Evolutionary conservation across 768 basidiomycete genomes (phyloP), one percentile per base, ranked within the genome.

Genomic region (Mycena venus): DNA sequence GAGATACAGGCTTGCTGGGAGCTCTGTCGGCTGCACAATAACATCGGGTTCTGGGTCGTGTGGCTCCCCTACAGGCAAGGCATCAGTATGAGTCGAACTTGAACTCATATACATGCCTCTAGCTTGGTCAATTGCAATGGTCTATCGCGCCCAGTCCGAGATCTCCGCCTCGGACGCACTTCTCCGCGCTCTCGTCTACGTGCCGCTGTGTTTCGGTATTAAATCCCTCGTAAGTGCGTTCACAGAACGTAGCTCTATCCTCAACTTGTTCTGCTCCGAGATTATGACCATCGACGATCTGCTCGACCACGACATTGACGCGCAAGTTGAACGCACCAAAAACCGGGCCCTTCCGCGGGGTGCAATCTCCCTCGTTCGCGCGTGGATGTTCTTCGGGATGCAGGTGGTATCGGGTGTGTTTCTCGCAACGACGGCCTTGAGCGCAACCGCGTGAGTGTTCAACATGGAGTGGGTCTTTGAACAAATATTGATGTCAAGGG

Each of bases 121-220:
- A 83, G 82, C 80, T 19, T 83, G 81, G 82, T 81, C 81, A 2
- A 80, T 83, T 47, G 78, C 81, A 5, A 83, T 83, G 82, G 80
- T 77, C 0, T 83, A 83, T 56, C 80, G 76, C 34, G 79, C 81
- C 4, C 80, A 81, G 31, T 29, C 77, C 5, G 47, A 75, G 21
- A 66, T 80, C 15, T 71, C 78, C 6, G 79, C 75, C 4, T 15
- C 70, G 11, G 66, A 67, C 7, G 79, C 78, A 4, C 51, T 82
- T 49, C 15, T 71, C 21, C 72, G 78, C 21, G 81, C 79, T 12
- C 67, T 59, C 0, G 23, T 79, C 36, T 83, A 82, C 40, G 66
- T 83, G 14, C 80, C 80, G 3, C 60, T 83, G 9, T 82, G 82
- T 61, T 79, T 80, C 61, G 82, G 81, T 3, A 72, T 83, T 14